Percentiles rank a stretch among this genome's conserved stretches.
Conservation (phyloP, 2,329 filamentous ascomycete species). For the Capronia epimyces region DNA sequence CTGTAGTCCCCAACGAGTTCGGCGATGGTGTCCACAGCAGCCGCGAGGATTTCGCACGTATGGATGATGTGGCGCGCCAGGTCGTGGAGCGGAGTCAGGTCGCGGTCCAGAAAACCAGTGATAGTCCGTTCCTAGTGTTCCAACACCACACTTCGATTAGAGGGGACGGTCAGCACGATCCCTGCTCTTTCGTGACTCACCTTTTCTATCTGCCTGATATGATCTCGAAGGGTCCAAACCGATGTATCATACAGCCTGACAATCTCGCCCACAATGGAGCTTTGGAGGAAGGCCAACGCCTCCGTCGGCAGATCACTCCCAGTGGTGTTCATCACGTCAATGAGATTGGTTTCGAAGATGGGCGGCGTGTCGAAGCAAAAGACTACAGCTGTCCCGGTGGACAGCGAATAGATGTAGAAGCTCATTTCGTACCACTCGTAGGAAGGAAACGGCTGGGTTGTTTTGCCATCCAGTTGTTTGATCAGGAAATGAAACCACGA, state of each 20-base stretch:
- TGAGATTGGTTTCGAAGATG: conserved; percentile 5
- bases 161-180: background rate
- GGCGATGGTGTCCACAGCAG: conserved; percentile 31
- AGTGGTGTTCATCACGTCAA: conserved; percentile 3
- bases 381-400: conserved; percentile 3
- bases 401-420: conserved; percentile 20
- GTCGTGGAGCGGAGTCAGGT: conserved; percentile 33
- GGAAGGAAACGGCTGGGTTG: background rate
- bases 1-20: conserved; percentile 28
- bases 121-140: background rate
- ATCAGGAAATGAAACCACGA: conserved; percentile 29
- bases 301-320: conserved; percentile 1
- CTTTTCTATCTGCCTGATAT: conserved; percentile 33
- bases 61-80: conserved; percentile 34
- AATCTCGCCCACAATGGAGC: conserved; percentile 26
- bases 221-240: conserved; percentile 33
- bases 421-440: conserved; percentile 29
- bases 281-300: conserved; percentile 23
- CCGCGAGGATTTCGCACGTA: conserved; percentile 33
- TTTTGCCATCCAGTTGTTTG: conserved; percentile 15
- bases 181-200: conserved; percentile 16
- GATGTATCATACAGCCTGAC: conserved; percentile 29
- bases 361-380: conserved; percentile 22
- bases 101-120: conserved; percentile 4
- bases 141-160: background rate